Evolutionary conservation across 2,329 filamentous ascomycete species (phyloP).

Genomic region (Diplodia seriata): DNA sequence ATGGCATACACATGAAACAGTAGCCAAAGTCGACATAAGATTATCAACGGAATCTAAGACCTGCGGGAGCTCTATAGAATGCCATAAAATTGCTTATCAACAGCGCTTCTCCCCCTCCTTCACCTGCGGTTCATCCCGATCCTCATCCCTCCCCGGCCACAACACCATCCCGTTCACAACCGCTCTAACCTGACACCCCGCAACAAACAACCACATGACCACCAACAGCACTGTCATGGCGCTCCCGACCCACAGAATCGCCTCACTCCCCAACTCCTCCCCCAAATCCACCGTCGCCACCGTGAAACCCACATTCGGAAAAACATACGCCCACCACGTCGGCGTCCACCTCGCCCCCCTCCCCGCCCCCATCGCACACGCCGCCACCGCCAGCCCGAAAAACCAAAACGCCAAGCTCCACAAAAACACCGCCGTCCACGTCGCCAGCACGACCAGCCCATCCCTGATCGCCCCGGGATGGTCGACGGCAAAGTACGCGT

Average conservation of each 20-base stretch:
- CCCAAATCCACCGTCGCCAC: conserved; percentile 51
- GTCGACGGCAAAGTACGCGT: conserved; percentile 36
- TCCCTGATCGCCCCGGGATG: conserved; percentile 47
- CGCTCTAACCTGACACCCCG: conserved; percentile 58
- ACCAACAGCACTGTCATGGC: conserved; percentile 61
- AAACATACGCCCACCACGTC: conserved; percentile 67
- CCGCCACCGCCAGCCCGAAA: conserved; percentile 53
- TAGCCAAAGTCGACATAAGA: too few species aligned
- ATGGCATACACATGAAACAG: too few species aligned
- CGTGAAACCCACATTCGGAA: conserved; percentile 52
- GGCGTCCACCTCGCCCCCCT: conserved; percentile 62
- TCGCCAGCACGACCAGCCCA: conserved; percentile 56
- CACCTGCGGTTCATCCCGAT: conserved; percentile 13
- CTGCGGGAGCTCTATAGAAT: too few species aligned
- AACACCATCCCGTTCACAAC: conserved; percentile 61
- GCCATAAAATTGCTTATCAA: too few species aligned
- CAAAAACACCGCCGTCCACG: conserved; percentile 62
- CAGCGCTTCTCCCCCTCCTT: background rate
- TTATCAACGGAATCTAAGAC: too few species aligned
- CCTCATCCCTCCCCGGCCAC: conserved; percentile 54
- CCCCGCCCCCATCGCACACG: conserved; percentile 37
- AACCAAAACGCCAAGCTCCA: conserved; percentile 71
- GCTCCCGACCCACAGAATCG: conserved; percentile 51
- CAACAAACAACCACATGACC: conserved; percentile 62
- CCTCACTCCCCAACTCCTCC: conserved; percentile 45